A percentile compares a stretch with the other conserved stretches of the same genome.
Evolutionary conservation across 2,329 filamentous ascomycete species (phyloP).

Genomic region (Capronia coronata): DNA sequence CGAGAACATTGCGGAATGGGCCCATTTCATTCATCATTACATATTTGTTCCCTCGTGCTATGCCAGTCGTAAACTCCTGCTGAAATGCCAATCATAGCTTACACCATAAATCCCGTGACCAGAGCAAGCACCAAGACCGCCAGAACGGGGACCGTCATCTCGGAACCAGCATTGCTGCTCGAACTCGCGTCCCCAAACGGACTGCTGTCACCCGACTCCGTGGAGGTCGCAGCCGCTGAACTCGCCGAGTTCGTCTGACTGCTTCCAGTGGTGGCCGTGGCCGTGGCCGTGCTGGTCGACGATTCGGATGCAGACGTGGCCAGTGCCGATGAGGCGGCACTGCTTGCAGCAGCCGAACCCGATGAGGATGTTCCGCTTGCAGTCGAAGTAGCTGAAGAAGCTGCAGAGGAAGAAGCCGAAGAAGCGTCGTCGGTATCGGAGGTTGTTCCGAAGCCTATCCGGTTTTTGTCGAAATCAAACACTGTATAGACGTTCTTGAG

Average conservation of each 20-base stretch:
- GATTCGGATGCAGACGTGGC: not conserved
- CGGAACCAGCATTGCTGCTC: not conserved
- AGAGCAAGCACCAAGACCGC: constrained; percentile 10
- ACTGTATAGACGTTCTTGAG: constrained; percentile 84
- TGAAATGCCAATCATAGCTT: constrained; percentile 7
- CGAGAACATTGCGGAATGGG: no score
- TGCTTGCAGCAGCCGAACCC: constrained; percentile 5
- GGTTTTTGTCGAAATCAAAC: constrained; percentile 63
- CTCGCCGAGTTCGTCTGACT: constrained; percentile 10
- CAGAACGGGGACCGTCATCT: not conserved
- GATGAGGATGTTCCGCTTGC: constrained; percentile 25
- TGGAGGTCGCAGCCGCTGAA: constrained; percentile 7
- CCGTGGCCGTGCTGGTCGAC: constrained; percentile 4
- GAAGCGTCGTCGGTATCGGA: constrained; percentile 41
- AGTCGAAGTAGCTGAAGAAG: no score
- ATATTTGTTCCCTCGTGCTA: no score
- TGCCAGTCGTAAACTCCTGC: not conserved
- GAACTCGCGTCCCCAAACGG: constrained; percentile 15
- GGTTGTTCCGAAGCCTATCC: constrained; percentile 32
- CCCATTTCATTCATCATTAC: no score
- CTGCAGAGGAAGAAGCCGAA: constrained; percentile 42
- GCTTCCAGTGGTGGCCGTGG: constrained; percentile 4
- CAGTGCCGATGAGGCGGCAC: constrained; percentile 6
- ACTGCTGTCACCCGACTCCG: constrained; percentile 13
- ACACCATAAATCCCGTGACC: constrained; percentile 13